phyloP scores from a whole-genome alignment of 441 rosid species.

The Adansonia rubrostipa region DNA sequence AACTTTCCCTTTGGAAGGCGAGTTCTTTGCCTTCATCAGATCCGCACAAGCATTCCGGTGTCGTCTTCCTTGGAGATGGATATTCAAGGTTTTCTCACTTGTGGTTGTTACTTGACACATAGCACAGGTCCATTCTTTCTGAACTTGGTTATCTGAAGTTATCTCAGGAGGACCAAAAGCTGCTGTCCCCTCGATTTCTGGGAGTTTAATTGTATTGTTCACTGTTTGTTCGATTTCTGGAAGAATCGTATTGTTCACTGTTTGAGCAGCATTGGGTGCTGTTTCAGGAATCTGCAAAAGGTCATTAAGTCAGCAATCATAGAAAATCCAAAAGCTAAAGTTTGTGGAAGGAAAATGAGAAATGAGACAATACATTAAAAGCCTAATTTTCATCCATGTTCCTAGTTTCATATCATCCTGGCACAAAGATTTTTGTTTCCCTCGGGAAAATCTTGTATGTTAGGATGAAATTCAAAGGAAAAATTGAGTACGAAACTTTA shows the following conservation, averaged over 20 bases:
- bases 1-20: conserved; percentile 8
- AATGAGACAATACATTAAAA: background rate
- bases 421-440: background rate
- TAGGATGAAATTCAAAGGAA: background rate
- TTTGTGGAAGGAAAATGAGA: background rate
- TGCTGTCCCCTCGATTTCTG: conserved; percentile 7
- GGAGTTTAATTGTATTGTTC: background rate
- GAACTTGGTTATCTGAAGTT: conserved; percentile 18
- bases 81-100: conserved; percentile 30
- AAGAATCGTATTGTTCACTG: conserved; percentile 7
- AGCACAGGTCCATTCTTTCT: conserved; percentile 37
- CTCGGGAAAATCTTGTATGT: background rate
- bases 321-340: background rate
- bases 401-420: background rate
- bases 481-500: conserved; percentile 1
- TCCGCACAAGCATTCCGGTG: conserved; percentile 24
- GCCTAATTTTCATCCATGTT: background rate
- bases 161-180: background rate
- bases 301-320: background rate
- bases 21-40: conserved; percentile 32
- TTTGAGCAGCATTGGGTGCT: background rate
- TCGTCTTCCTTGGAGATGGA: conserved; percentile 35
- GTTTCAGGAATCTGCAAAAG: conserved; percentile 25
- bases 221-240: conserved; percentile 12
- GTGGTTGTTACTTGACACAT: conserved; percentile 31